Conservation (phyloP, 192 early-diverging fungal genomes). For the Coemansia sp. region DNA sequence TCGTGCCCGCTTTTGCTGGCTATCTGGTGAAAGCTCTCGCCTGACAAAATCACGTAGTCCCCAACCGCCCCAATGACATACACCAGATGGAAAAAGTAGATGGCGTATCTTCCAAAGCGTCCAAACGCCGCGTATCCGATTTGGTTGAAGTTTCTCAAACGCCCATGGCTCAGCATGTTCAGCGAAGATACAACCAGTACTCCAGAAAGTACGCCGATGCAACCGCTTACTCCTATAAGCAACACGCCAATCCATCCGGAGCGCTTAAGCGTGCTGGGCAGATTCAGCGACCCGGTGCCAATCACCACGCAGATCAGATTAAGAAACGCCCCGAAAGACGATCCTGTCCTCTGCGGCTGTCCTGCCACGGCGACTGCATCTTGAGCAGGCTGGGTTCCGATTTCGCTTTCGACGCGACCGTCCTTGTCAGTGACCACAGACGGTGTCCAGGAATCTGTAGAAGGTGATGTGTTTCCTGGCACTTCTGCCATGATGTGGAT, state of each 20-base stretch:
- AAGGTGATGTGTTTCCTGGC: background rate
- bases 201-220: conserved; percentile 75
- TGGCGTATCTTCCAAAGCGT: conserved; percentile 54
- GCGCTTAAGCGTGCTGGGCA: conserved; percentile 71
- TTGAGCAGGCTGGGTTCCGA: background rate
- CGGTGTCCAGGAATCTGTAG: background rate
- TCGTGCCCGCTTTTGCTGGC: conserved; percentile 41
- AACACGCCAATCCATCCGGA: conserved; percentile 76
- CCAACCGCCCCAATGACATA: conserved; percentile 68
- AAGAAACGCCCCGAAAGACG: conserved; percentile 58
- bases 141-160: conserved; percentile 61
- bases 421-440: conserved; percentile 8
- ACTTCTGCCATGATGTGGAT: background rate
- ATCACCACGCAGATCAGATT: conserved; percentile 71
- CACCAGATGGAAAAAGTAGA: conserved; percentile 66
- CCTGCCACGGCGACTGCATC: conserved; percentile 8
- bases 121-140: conserved; percentile 75
- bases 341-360: conserved; percentile 48
- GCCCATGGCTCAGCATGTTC: conserved; percentile 61
- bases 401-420: background rate
- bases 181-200: conserved; percentile 67
- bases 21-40: conserved; percentile 65
- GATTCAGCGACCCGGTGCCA: conserved; percentile 74
- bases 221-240: conserved; percentile 63
- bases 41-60: conserved; percentile 75